phyloP scores from a whole-genome alignment of 768 basidiomycete genomes.

The Phaffia tasmanica region DNA sequence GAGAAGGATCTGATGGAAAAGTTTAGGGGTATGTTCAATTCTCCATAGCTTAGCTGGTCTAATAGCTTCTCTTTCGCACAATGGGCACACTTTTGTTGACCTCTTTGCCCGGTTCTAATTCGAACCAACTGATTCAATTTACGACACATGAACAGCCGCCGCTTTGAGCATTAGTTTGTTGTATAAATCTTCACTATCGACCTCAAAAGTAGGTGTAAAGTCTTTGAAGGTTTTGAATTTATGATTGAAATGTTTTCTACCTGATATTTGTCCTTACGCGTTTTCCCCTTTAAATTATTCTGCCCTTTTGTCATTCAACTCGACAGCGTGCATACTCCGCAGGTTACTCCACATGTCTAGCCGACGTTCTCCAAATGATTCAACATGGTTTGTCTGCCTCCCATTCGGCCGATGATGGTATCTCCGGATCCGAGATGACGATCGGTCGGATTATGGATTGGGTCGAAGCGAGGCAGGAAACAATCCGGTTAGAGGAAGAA shows the following conservation, averaged over 20 bases:
- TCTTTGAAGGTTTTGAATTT: not conserved
- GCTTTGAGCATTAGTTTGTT: constrained; percentile 30
- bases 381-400: constrained; percentile 27
- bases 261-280: constrained; percentile 19
- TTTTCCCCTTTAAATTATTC: constrained; percentile 20
- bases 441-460: constrained; percentile 31
- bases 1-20: constrained; percentile 32
- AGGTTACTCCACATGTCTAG: constrained; percentile 24
- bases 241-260: not conserved
- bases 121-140: not conserved
- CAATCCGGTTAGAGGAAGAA: constrained; percentile 23
- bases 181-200: constrained; percentile 28
- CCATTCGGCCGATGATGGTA: constrained; percentile 10
- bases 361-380: constrained; percentile 29
- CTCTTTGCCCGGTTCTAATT: not conserved
- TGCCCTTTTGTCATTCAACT: constrained; percentile 4
- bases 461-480: constrained; percentile 30
- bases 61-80: not conserved
- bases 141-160: constrained; percentile 22
- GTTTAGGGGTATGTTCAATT: constrained; percentile 29
- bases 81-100: not conserved
- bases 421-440: constrained; percentile 25
- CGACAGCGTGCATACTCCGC: constrained; percentile 18
- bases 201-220: constrained; percentile 28
- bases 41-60: not conserved